Conservation (phyloP, 768 basidiomycete genomes). For the Termitomyces sp. region DNA sequence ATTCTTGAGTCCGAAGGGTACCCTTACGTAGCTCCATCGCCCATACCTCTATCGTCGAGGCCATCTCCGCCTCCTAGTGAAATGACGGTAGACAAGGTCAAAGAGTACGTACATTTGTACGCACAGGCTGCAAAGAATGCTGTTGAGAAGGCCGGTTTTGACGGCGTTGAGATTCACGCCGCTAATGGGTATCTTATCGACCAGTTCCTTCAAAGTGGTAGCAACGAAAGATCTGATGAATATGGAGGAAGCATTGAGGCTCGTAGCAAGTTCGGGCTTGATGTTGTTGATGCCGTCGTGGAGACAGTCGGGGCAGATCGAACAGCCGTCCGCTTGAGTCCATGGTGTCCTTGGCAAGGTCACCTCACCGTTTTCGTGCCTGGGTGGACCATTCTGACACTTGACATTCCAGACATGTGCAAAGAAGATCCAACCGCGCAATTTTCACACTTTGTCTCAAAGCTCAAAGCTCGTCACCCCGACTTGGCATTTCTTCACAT, state of each 20-base stretch:
- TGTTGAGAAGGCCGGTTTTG: conserved; percentile 55
- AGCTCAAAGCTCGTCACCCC: conserved; percentile 33
- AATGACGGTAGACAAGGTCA: conserved; percentile 41
- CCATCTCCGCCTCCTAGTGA: conserved; percentile 26
- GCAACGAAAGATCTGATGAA: conserved; percentile 53
- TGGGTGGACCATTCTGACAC: conserved; percentile 19
- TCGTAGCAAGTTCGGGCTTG: conserved; percentile 49
- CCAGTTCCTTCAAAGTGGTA: conserved; percentile 56
- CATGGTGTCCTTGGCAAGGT: conserved; percentile 34
- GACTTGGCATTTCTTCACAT: conserved; percentile 48
- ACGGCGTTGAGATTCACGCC: conserved; percentile 49
- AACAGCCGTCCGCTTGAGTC: conserved; percentile 53
- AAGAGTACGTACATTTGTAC: conserved; percentile 44
- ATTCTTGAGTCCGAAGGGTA: conserved; percentile 29
- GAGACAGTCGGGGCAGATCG: conserved; percentile 47
- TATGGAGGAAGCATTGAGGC: conserved; percentile 67
- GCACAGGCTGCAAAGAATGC: conserved; percentile 51
- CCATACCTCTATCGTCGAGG: conserved; percentile 20
- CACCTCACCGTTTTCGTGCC: conserved; percentile 9
- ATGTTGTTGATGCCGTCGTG: conserved; percentile 46
- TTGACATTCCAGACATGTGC: conserved; percentile 32
- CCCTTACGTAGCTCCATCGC: conserved; percentile 19
- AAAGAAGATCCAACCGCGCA: conserved; percentile 51
- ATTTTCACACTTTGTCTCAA: conserved; percentile 41
- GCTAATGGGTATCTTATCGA: conserved; percentile 47